These are phyloP conservation scores for Streptanthus diversifolius DNA, from an alignment of 345 rosid species.

Conservation along the genomic window DNA sequence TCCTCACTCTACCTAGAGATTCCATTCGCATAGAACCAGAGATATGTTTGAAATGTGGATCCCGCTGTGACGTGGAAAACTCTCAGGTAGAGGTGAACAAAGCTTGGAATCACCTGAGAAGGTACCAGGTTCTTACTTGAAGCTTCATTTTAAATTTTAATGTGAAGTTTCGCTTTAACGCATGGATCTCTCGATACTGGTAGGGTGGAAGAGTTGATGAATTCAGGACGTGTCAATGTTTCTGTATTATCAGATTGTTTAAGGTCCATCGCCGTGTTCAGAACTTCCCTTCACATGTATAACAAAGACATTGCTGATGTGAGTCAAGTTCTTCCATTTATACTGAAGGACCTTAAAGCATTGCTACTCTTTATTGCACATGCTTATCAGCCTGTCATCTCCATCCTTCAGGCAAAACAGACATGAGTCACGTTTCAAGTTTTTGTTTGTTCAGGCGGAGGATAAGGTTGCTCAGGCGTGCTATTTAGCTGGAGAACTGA, in stretches of 20 bases:
- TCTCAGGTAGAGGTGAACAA: conserved; percentile 38
- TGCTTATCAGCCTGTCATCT: neutral
- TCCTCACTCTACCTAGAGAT: conserved; percentile 23
- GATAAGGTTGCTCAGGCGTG: conserved; percentile 69
- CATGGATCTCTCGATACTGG: neutral
- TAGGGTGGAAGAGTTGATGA: conserved; percentile 56
- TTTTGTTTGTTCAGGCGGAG: conserved; percentile 49
- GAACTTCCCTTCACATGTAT: conserved; percentile 54
- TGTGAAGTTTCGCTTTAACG: conserved; percentile 3
- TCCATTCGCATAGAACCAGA: conserved; percentile 40
- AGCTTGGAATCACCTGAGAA: conserved; percentile 52
- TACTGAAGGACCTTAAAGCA: neutral
- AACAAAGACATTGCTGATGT: conserved; percentile 78
- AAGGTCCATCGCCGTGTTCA: conserved; percentile 49
- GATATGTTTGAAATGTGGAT: conserved; percentile 64
- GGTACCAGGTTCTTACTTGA: conserved; percentile 32
- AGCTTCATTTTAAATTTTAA: neutral
- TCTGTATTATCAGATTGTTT: conserved; percentile 44
- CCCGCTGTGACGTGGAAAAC: conserved; percentile 42
- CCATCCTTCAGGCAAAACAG: neutral
- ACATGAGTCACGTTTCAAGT: neutral
- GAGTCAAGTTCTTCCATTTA: conserved; percentile 24
- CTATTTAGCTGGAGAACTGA: conserved; percentile 56
- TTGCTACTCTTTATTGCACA: neutral
- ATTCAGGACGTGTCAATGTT: conserved; percentile 34